A percentile compares a stretch with the other conserved stretches of the same genome.
phyloP scores from a whole-genome alignment of 192 early-diverging fungal species.

The Backusella macrospora region DNA sequence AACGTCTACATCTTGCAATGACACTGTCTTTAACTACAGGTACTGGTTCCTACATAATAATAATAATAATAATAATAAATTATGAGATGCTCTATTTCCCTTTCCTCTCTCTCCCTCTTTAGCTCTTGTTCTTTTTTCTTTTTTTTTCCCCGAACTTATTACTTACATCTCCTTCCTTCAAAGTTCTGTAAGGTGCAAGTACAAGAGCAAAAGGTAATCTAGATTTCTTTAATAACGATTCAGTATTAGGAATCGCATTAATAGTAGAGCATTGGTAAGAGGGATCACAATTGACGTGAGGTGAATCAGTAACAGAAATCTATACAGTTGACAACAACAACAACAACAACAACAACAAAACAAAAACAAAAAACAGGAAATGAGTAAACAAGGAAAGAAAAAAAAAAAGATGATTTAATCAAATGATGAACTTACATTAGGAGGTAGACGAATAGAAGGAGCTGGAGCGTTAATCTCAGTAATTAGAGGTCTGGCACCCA shows the following conservation, averaged over 20 bases:
- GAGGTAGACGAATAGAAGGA: slow-evolving; percentile 54
- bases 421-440: slow-evolving; percentile 45
- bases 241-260: slow-evolving; percentile 85
- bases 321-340: slow-evolving; percentile 12
- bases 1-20: slow-evolving; percentile 93
- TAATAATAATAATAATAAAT: no score
- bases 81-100: neutral
- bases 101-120: neutral
- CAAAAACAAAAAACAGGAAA: neutral
- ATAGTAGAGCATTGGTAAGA: slow-evolving; percentile 89
- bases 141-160: neutral
- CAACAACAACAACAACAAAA: neutral
- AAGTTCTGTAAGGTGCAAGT: slow-evolving; percentile 84
- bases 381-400: neutral
- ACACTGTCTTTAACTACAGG: slow-evolving; percentile 87
- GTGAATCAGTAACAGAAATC: slow-evolving; percentile 57
- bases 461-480: slow-evolving; percentile 45
- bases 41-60: slow-evolving; percentile 64
- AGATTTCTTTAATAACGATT: slow-evolving; percentile 82
- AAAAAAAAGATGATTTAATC: neutral
- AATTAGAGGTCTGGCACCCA: slow-evolving; percentile 54
- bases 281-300: slow-evolving; percentile 66
- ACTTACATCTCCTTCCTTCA: slow-evolving; percentile 73
- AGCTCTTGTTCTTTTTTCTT: neutral
- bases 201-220: slow-evolving; percentile 89